Base-by-base conservation (phyloP, 805 yeast genomes). In the Candida sakaeoensis region DNA sequence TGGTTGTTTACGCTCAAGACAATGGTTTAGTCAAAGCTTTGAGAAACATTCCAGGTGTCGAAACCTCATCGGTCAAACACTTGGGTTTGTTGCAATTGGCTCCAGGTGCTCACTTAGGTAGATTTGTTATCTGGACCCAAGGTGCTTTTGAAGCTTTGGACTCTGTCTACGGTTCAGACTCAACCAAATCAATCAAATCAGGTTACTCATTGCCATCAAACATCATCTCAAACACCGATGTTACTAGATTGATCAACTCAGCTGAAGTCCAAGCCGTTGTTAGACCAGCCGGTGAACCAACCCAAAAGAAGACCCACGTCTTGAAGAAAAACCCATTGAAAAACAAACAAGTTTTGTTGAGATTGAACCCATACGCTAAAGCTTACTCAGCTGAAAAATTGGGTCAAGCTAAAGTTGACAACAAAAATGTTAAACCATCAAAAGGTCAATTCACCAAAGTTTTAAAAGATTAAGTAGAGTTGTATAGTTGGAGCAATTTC, bases 31-130 rank as follows among this genome's bases (percentile, higher is more conserved):
- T 85, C 70, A 87, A 88, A 82, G 99, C 99, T 53, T 88, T 93
- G 83, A 90, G 98, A 86, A 93, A 93, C 87, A 78, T 93, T 58
- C 99, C 99, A 75, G 99, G 99, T 85, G 98, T 93, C 58, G 99
- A 93, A 80, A 82, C 96, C 65, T 82, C 91, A 63, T 77, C 82
- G 71, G 99, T 93, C 61, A 77, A 84, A 63, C 78, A 90, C 68
- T 81, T 93, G 65, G 93, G 93, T 78, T 80, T 93, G 63, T 84
- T 93, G 71, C 98, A 91, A 80, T 85, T 93, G 67, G 99, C 99
- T 63, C 99, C 99, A 74, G 99, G 99, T 85, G 95, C 98, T 69
- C 99, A 93, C 82, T 79, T 93, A 65, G 99, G 99, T 80, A 90
- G 99, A 83, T 93, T 93, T 67, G 85, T 93, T 67, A 88, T 93